Base-by-base conservation (phyloP, 495 filamentous ascomycete genomes). In the Tuber borchii region DNA sequence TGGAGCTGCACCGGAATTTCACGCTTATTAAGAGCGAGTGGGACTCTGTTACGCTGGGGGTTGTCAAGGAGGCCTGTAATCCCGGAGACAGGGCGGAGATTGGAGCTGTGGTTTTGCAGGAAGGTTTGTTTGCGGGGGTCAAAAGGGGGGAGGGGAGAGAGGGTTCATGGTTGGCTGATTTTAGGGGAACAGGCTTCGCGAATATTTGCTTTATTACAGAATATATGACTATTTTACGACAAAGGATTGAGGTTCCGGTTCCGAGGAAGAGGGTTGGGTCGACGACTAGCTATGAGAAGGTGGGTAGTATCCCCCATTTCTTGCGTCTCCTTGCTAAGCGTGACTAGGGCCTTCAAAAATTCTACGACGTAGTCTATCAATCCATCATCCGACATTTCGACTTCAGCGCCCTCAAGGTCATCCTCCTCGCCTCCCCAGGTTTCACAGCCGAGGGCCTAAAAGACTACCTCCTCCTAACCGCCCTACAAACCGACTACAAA, bases 201-300 rank as follows among this genome's bases (percentile, higher is more conserved):
- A 95, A 97, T 86, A 92, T 99, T 73, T 97, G 93, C 83, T 88
- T 97, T 31, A 93, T 99, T 77, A 96, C 94, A 17, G 93, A 97
- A 74, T 90, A 92, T 82, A 93, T 93, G 77, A 98, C 95, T 3
- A 87, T 97, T 77, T 83, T 97, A 76, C 91, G 93, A 83, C 93
- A 97, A 81, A 88, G 91, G 73, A 88, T 98, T n/a, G 93, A 97
- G 83, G 89, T 90, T 81, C 87, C 88, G 2, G 89, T 98, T 43
- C 93, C 95, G 20, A 89, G 90, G 83, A 98, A 97, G 85, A 87
- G 91, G 71, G 85, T 87, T 75, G 82, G 87, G 71, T 83, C 87
- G 76, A 79, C 86, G 76, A 84, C 85, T 20, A 91, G 92, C 75
- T 90, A 93, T 84, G 89, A 93, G 78, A 91, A 89, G 83, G 88